Percentiles rank a stretch among this genome's conserved stretches.
phyloP scores from a whole-genome alignment of 768 basidiomycete genomes.

The Amanita brunnescens region DNA sequence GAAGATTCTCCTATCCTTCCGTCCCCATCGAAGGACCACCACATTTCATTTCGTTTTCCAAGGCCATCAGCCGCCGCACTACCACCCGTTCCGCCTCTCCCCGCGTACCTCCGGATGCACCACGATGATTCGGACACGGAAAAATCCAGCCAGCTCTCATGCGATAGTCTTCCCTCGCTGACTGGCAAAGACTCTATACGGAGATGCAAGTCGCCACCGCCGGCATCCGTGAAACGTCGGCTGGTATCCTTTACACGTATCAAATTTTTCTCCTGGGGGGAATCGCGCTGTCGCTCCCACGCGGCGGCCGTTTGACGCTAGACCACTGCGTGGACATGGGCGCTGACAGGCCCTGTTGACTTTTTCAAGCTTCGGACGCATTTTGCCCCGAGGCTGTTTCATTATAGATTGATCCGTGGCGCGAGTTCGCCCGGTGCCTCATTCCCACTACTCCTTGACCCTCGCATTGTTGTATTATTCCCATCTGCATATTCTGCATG shows the following conservation, averaged over 20 bases:
- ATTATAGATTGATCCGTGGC: background rate
- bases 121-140: constrained; percentile 17
- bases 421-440: background rate
- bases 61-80: background rate
- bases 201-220: constrained; percentile 6
- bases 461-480: background rate
- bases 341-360: too few species aligned
- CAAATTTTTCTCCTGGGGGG: constrained; percentile 31
- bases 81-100: constrained; percentile 52
- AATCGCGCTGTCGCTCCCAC: background rate
- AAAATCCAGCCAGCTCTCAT: constrained; percentile 7
- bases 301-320: constrained; percentile 3
- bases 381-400: background rate
- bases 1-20: background rate
- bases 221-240: constrained; percentile 15
- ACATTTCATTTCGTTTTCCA: constrained; percentile 5
- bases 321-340: too few species aligned
- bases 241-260: constrained; percentile 38
- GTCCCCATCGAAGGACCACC: constrained; percentile 2
- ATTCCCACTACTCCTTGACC: background rate
- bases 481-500: background rate
- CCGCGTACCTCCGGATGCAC: constrained; percentile 21
- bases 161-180: background rate
- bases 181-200: background rate
- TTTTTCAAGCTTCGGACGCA: too few species aligned